phyloP scores from a whole-genome alignment of 2,329 filamentous ascomycete species.

The Colletotrichum sp. region DNA sequence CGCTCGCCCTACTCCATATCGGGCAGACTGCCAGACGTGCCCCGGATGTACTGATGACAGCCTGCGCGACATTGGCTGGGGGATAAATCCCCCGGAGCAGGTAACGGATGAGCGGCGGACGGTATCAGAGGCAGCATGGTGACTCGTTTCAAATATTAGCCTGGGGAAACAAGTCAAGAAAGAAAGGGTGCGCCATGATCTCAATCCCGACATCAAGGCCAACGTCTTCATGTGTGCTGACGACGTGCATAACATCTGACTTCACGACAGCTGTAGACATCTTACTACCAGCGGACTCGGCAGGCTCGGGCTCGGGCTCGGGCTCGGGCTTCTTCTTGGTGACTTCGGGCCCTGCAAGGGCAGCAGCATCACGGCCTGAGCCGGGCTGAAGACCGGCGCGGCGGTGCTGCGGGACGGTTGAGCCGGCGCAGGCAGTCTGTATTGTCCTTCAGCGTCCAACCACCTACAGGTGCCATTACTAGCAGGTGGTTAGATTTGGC shows the following conservation, averaged over 20 bases:
- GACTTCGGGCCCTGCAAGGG: not conserved
- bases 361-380: too few relatives aligned
- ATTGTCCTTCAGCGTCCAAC: not conserved
- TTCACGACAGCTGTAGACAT: not conserved
- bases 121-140: not conserved
- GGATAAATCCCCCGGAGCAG: not conserved
- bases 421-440: not conserved
- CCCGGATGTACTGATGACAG: not conserved
- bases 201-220: not conserved
- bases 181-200: not conserved
- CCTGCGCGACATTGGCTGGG: not conserved
- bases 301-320: not conserved
- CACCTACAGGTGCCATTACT: not conserved
- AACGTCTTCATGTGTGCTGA: not conserved
- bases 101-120: not conserved
- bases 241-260: not conserved
- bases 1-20: not conserved
- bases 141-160: not conserved
- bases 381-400: not conserved
- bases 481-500: not conserved
- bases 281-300: not conserved
- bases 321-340: not conserved
- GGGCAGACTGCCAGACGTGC: not conserved
- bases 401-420: not conserved
- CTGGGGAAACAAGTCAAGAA: not conserved